Evolutionary conservation across 192 early-diverging fungal genomes (phyloP), one percentile per base, ranked within the genome.

Genomic region (Coemansia sp.): DNA sequence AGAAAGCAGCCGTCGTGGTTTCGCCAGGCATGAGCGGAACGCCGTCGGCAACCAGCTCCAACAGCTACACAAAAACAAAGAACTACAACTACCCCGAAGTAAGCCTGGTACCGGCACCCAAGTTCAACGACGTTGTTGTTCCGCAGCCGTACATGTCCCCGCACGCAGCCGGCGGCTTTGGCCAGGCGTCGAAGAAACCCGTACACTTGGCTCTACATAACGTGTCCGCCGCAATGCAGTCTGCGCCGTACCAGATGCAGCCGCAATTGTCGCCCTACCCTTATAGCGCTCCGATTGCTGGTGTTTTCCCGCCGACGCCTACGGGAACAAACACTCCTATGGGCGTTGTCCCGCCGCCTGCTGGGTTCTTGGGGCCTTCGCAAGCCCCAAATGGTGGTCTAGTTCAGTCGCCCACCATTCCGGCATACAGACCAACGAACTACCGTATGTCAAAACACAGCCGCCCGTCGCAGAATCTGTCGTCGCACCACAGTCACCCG

Each of bases 11-110:
- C 41, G 34, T 42, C 17, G 41, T 43, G 19, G 42, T 5, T 45
- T 45, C 61, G 53, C 36, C 50, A 35, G 32, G 34, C 46, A 14
- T 62, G 23, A 35, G 35, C 56, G 22, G 48, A 25, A 56, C 54
- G 14, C 54, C 54, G 54, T 56, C 54, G 29, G 54, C 29, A 2
- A 29, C 59, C 32, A 56, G 54, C 32, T 56, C 54, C 29, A 56
- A 56, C 54, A 36, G 54, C 54, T 20, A 22, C 41, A 0, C 60
- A 29, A 29, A 35, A 20, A 22, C 36, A 45, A 32, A 50, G 29
- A 10, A 41, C 45, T 73, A 55, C 43, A 45, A 48, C 11, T 71
- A 70, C 45, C 70, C 60, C 9, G 71, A 69, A 35, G 57, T 68
- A 58, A 19, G 35, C 60, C 33, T 52, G 11, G 59, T 52, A 35